Percentiles rank a stretch among this genome's conserved stretches.
These are phyloP conservation scores for Crithidia brevicula DNA, from an alignment of 208 protist species.

Conservation along the genomic window DNA sequence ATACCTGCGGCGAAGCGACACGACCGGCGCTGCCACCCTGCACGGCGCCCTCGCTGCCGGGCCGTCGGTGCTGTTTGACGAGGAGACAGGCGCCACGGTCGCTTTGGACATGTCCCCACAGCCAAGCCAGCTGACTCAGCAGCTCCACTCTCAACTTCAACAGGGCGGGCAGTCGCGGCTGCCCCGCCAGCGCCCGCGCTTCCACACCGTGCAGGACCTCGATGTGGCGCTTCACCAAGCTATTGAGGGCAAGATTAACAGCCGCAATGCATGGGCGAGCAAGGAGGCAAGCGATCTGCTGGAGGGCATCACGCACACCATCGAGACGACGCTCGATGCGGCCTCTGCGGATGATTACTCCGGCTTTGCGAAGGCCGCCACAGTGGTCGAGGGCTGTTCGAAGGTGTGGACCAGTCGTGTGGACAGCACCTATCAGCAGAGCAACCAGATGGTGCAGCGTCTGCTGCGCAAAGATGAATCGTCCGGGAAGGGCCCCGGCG, in stretches of 20 bases:
- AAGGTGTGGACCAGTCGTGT: constrained; percentile 93
- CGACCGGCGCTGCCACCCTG: background rate
- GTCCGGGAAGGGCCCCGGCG: constrained; percentile 22
- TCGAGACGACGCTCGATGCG: constrained; percentile 78
- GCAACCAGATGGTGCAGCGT: constrained; percentile 87
- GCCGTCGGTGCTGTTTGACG: constrained; percentile 66
- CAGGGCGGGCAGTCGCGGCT: constrained; percentile 15
- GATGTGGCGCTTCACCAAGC: constrained; percentile 87
- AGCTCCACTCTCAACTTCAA: constrained; percentile 2
- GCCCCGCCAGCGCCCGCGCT: constrained; percentile 76
- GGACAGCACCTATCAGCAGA: constrained; percentile 88
- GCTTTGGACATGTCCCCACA: constrained; percentile 36
- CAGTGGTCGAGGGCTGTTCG: constrained; percentile 92
- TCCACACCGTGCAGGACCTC: constrained; percentile 85
- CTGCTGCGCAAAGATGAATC: constrained; percentile 81
- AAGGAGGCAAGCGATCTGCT: constrained; percentile 90
- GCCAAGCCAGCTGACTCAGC: constrained; percentile 45
- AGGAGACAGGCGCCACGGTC: constrained; percentile 30
- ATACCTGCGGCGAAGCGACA: constrained; percentile 24
- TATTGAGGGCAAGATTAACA: constrained; percentile 91
- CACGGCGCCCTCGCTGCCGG: constrained; percentile 46
- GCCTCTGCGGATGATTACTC: constrained; percentile 77
- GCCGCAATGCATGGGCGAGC: constrained; percentile 88
- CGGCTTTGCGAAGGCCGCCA: constrained; percentile 90
- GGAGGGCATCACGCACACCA: constrained; percentile 89